Percentiles rank a stretch among this genome's conserved stretches.
phyloP scores from a whole-genome alignment of 805 yeast genomes.

The Candida piceae region DNA sequence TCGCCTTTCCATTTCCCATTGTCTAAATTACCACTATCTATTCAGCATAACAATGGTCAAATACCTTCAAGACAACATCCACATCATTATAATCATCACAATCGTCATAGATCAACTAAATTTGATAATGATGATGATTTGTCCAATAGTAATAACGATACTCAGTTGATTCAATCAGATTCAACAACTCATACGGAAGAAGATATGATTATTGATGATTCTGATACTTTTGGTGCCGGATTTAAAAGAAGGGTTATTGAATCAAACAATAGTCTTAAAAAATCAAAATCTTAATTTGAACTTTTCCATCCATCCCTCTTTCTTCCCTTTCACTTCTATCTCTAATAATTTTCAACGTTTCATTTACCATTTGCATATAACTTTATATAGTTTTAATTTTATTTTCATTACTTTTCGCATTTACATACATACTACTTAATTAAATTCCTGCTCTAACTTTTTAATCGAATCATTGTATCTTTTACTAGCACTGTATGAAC shows the following conservation, averaged over 20 bases:
- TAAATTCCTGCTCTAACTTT: conserved; percentile 13
- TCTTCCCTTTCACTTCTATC: too few species aligned
- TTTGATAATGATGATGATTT: too few species aligned
- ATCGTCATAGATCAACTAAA: too few species aligned
- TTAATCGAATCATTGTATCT: conserved; percentile 21
- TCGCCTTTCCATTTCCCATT: conserved; percentile 27
- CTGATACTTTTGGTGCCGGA: background rate
- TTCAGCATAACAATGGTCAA: conserved; percentile 10
- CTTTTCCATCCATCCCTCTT: too few species aligned
- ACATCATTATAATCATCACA: conserved; percentile 1
- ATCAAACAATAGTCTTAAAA: conserved; percentile 5
- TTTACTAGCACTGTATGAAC: conserved; percentile 22
- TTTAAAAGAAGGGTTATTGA: conserved; percentile 13
- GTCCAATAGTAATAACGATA: too few species aligned
- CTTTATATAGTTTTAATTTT: background rate
- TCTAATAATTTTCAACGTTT: background rate
- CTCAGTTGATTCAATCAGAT: too few species aligned
- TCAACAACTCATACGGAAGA: too few species aligned
- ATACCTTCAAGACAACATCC: conserved; percentile 2
- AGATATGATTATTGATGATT: conserved; percentile 9
- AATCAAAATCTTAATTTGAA: conserved; percentile 6
- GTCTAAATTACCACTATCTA: conserved; percentile 17
- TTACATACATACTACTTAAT: background rate
- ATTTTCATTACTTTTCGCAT: too few species aligned
- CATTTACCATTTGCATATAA: background rate